A percentile compares a stretch with the other conserved stretches of the same genome.
phyloP scores from a whole-genome alignment of 345 rosid species.

The Theobroma cacao region DNA sequence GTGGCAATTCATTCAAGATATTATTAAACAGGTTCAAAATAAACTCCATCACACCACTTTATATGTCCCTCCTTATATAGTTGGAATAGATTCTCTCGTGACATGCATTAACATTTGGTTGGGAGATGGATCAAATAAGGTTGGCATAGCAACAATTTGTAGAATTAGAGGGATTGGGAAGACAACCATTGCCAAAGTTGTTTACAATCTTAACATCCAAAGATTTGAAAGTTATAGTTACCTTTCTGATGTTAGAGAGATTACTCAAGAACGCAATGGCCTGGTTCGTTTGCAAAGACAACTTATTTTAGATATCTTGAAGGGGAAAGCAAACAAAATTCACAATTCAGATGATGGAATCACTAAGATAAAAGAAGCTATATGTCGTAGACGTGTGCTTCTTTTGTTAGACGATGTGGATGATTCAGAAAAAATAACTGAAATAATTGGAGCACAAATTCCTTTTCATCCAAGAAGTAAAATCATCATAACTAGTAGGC shows the following conservation, averaged over 20 bases:
- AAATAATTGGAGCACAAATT: not conserved
- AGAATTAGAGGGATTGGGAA: not conserved
- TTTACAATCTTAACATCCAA: not conserved
- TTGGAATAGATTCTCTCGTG: not conserved
- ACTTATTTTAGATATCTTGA: constrained; percentile 26
- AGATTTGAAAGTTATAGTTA: constrained; percentile 28
- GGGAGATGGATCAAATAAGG: not conserved
- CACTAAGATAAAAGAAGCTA: not conserved
- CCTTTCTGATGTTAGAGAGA: constrained; percentile 23
- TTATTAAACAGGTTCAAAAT: not conserved
- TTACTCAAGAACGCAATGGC: not conserved
- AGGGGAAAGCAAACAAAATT: not conserved
- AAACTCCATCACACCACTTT: not conserved
- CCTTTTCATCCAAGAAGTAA: not conserved
- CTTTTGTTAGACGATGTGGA: constrained; percentile 15
- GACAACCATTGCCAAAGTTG: not conserved
- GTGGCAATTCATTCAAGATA: not conserved
- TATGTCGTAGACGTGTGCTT: not conserved
- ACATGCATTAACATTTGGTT: not conserved
- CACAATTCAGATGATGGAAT: constrained; percentile 1
- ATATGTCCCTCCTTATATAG: not conserved
- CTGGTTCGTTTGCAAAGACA: constrained; percentile 8
- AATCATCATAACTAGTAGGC: not conserved
- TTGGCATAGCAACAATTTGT: not conserved
- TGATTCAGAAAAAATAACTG: not conserved